Base-by-base conservation (phyloP, 2,329 filamentous ascomycete genomes). In the Emergomyces orientalis region DNA sequence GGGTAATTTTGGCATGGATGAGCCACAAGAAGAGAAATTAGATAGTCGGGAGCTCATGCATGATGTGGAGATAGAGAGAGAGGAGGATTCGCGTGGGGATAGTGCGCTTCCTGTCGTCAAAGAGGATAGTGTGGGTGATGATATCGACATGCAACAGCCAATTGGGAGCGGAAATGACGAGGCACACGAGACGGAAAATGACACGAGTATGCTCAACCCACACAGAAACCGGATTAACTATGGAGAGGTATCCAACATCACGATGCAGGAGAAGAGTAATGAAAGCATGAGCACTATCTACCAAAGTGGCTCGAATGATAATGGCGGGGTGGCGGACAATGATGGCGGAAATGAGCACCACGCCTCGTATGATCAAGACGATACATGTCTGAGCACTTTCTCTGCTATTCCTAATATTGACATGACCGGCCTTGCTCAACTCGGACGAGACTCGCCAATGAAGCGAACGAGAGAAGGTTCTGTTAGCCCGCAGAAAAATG, bases 371-470 rank as follows among this genome's bases (percentile, higher is more conserved):
- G 69, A 72, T 56, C 65, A 69, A 68, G 76, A 78, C 63, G 75
- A 79, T 54, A 79, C 78, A 13, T 76, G 77, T 71, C 89, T 96
- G 73, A 96, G 91, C 78, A 86, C 84, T 14, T 97, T 97, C 75
- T 97, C 93, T 1, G 91, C 90, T 9, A 85, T 96, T 61, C 91
- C 91, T 6, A 80, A 81, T 61, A 73, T 79, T 22, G 90, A 93
- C 69, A 85, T 94, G 85, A 94, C 91, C 25, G 86, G 87, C 70
- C 91, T 95, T 70, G 87, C 90, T 9, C 86, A 86, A 66, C 77
- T 94, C 62, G 86, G 87, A 62, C 66, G 68, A 9, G 84, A 88
- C 65, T 88, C 82, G 51, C 85, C 86, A 17, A 78, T 80, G 30
- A 87, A 84, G 63, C 67, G 69, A 1, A 68, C 69, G 49, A 71